These are phyloP conservation scores for Dryadomyces quercivorus DNA, from an alignment of 2,329 filamentous ascomycete species.

Conservation along the genomic window DNA sequence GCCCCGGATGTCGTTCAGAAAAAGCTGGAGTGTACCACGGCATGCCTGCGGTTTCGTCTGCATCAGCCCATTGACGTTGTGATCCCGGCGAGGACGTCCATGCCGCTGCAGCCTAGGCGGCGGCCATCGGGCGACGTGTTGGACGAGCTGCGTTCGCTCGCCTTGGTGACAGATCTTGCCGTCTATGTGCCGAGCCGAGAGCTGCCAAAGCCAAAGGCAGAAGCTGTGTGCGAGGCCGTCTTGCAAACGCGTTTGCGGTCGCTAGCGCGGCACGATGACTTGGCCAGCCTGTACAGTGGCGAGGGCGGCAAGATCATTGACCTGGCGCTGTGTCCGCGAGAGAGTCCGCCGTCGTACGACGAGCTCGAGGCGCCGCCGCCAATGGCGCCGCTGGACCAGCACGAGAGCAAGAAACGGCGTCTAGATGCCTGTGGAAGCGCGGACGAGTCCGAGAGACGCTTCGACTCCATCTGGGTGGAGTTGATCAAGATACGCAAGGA, in stretches of 20 bases:
- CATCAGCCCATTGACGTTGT: not conserved
- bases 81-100: not conserved
- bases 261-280: not conserved
- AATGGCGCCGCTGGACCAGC: not conserved
- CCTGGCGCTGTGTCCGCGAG: not conserved
- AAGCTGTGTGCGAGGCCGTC: not conserved
- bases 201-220: not conserved
- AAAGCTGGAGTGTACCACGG: not conserved
- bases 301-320: not conserved
- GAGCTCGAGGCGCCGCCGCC: not conserved
- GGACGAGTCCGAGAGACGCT: not conserved
- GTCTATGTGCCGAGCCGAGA: not conserved
- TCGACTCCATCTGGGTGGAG: not conserved
- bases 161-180: not conserved
- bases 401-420: not conserved
- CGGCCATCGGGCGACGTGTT: not conserved
- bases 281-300: not conserved
- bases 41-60: constrained; percentile 1
- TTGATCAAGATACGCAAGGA: not conserved
- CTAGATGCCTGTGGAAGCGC: not conserved
- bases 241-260: not conserved
- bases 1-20: not conserved
- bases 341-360: not conserved
- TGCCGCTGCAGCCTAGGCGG: not conserved
- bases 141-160: not conserved